Base-by-base conservation (phyloP, 352 stramenopile species). In the Halophytophthora polymorphica region DNA sequence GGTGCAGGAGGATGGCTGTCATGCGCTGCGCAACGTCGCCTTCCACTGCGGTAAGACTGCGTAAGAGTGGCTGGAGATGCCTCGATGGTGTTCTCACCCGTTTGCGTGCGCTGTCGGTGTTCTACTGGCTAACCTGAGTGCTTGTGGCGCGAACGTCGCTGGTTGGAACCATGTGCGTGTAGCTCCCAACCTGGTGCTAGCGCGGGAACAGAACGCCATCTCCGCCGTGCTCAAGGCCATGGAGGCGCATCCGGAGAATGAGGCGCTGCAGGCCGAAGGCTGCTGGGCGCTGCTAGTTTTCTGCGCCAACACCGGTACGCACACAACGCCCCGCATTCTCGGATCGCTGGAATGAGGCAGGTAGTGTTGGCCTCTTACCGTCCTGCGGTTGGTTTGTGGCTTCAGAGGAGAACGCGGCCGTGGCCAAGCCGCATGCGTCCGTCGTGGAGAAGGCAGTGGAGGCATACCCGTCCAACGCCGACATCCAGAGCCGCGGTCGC, bases 261-360 rank as follows among this genome's bases (percentile, higher is more conserved):
- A 85, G 29, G 67, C 81, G 12, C 56, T 92, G 38, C 76, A 90
- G 50, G 74, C 74, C 0, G 76, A 92, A 58, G 81, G 74, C 13
- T 86, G 65, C 29, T 92, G 81, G 78, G 76, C 81, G 1, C 64
- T 92, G 33, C 62, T 92, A 10, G 81, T 92, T 41, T 92, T 86
- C 48, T 92, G 81, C 66, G 77, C 81, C 12, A 92, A 92, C 51
- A 78, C 85, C 48, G 76, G 77, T 84, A 53, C 22, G 62, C 15
- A 3, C 3, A 13, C 2, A 35, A 15, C 33, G 11, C 29, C n/a
- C 2, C 15, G 7, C 3, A 22, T 35, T 19, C 14, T 37, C 7
- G 40, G 6, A 15, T 35, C 15, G 11, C 6, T 23, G 3, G 42
- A 12, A n/a, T n/a, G n/a, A n/a, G n/a, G n/a, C n/a, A n/a, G n/a